Evolutionary conservation across 768 basidiomycete species (phyloP), one percentile per base, ranked within the genome.

Genomic region (Paxillus ammoniavirescens): DNA sequence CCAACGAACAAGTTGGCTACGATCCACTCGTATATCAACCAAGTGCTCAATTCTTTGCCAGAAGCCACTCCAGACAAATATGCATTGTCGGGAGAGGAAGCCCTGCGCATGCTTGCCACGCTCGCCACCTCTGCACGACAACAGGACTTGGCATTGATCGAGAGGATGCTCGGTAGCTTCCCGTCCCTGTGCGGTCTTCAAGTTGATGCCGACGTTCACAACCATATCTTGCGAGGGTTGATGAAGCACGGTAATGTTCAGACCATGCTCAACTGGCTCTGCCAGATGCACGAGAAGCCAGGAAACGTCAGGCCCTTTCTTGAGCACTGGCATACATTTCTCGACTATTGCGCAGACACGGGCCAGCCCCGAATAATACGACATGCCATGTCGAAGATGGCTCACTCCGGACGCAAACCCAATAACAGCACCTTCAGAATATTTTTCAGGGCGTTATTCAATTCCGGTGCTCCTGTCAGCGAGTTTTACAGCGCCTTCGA

Each of bases 261-360:
- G 45, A 72, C 77, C 12, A 75, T 80, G 37, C 62, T 75, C 26
- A 66, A 73, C 21, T 84, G 86, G 79, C 68, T 89, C 3, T 61
- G 59, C 42, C 71, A 71, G n/a, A 84, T 87, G 77, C 73, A 78
- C 13, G 68, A 68, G 23, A 77, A 77, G 47, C 74, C 82, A 3
- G 78, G 77, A 2, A 61, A 75, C 35, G 56, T 77, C 42, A 64
- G 63, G 5, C 83, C 84, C 0, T 75, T 77, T 21, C 66, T 77
- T 36, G 71, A 77, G 18, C 82, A 84, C 52, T 83, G 82, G 72
- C 79, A 86, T 56, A 54, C 75, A 9, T 76, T 84, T 56, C 68
- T 88, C 35, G 71, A 78, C 36, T 66, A 64, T 15, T 77, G 75
- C 53, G 63, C 58, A 38, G 59, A 61, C 50, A 54, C 50, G 18